Conservation (phyloP, 2,329 filamentous ascomycete species). For the Trichoderma polysporum region DNA sequence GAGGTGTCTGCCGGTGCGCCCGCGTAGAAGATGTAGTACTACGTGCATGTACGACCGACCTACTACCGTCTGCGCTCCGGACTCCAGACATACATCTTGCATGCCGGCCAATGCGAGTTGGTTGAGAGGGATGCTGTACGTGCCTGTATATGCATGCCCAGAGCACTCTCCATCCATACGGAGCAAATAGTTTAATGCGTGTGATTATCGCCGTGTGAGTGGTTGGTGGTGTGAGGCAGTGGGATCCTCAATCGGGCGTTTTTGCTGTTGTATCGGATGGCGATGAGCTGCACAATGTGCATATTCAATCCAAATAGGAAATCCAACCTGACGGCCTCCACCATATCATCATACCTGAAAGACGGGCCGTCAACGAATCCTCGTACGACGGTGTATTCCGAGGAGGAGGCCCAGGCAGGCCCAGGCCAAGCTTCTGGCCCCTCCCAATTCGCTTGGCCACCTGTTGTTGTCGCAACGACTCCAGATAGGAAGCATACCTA, state of each 20-base stretch:
- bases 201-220: background rate
- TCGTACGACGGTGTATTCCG: slow-evolving; percentile 7
- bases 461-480: background rate
- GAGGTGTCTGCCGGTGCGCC: slow-evolving; percentile 1
- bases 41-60: background rate
- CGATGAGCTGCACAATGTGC: slow-evolving; percentile 15
- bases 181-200: background rate
- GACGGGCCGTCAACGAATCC: background rate
- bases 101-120: background rate
- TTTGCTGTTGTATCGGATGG: slow-evolving; percentile 4
- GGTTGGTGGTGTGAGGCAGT: background rate
- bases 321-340: slow-evolving; percentile 2
- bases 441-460: background rate
- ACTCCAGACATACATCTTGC: background rate
- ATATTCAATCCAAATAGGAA: slow-evolving; percentile 19
- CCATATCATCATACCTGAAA: slow-evolving; percentile 6
- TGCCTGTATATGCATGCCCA: background rate
- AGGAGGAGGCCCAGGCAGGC: background rate
- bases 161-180: background rate
- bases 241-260: slow-evolving; percentile 1
- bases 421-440: background rate
- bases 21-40: background rate
- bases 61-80: background rate
- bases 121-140: background rate
- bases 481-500: background rate